Evolutionary conservation across 2,329 filamentous ascomycete genomes (phyloP).

Genomic region (Microdochium paspali): DNA sequence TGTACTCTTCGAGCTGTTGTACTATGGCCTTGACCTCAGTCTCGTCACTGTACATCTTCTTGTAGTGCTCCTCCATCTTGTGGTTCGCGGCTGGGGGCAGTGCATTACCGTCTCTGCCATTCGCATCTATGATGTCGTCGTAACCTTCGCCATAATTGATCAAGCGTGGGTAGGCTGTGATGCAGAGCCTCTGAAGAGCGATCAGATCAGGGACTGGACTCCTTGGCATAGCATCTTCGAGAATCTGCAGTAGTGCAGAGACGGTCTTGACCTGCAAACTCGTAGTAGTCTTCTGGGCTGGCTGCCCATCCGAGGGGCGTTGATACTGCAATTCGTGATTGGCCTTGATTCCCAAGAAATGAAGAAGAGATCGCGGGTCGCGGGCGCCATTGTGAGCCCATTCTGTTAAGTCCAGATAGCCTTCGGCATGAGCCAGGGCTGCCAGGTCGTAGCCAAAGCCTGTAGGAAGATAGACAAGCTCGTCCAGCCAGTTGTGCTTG

Average conservation of each 20-base stretch:
- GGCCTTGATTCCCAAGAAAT: constrained; percentile 78
- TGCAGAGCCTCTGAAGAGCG: constrained; percentile 73
- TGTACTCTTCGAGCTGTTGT: constrained; percentile 75
- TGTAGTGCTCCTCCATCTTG: constrained; percentile 96
- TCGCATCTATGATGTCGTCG: constrained; percentile 83
- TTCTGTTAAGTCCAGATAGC: constrained; percentile 67
- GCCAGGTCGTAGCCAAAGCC: constrained; percentile 84
- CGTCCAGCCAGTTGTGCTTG: constrained; percentile 75
- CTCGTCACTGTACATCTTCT: constrained; percentile 93
- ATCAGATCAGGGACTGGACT: constrained; percentile 60
- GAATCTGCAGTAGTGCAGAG: constrained; percentile 66
- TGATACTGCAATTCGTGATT: constrained; percentile 70
- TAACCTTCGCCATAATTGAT: constrained; percentile 95
- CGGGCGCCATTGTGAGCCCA: constrained; percentile 66
- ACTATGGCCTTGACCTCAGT: constrained; percentile 81
- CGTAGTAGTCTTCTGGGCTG: constrained; percentile 51
- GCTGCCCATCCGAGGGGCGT: constrained; percentile 54
- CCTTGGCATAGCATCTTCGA: constrained; percentile 60
- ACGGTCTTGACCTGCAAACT: constrained; percentile 81
- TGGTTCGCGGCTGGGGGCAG: constrained; percentile 71
- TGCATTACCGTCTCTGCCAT: constrained; percentile 71
- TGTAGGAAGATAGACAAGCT: constrained; percentile 67
- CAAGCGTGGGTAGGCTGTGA: constrained; percentile 83
- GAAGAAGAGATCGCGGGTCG: constrained; percentile 62
- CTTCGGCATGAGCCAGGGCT: constrained; percentile 73